These are phyloP conservation scores for Sisymbrium altissimum DNA, from an alignment of 345 rosid species.

Conservation along the genomic window DNA sequence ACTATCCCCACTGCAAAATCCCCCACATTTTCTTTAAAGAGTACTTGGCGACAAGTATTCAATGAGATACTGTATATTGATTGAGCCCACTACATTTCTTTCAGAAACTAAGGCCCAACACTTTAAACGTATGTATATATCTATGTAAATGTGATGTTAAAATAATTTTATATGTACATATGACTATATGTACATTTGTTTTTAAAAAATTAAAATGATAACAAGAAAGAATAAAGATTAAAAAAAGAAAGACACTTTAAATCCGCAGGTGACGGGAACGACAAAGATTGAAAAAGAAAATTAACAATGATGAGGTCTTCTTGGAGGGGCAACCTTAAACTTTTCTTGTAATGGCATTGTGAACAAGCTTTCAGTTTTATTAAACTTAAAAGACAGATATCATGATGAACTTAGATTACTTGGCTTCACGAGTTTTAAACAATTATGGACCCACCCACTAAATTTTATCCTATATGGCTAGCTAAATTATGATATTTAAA, in stretches of 20 bases:
- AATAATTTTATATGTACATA: background rate
- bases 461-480: background rate
- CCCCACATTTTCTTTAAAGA: background rate
- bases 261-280: slow-evolving; percentile 12
- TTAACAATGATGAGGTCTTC: slow-evolving; percentile 29
- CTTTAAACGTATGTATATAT: too few relatives aligned
- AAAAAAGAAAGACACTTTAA: background rate
- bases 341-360: slow-evolving; percentile 27
- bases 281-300: slow-evolving; percentile 6
- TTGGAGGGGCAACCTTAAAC: slow-evolving; percentile 30
- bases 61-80: background rate
- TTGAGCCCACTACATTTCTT: background rate
- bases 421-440: slow-evolving; percentile 32
- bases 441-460: slow-evolving; percentile 32
- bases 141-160: too few relatives aligned
- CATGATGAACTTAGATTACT: slow-evolving; percentile 25
- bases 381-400: slow-evolving; percentile 20
- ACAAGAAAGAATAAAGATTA: background rate
- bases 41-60: background rate
- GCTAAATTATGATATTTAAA: background rate
- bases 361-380: slow-evolving; percentile 11
- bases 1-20: too few relatives aligned
- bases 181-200: background rate
- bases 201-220: background rate
- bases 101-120: background rate